phyloP scores from a whole-genome alignment of 2,329 filamentous ascomycete species.

The Niveomyces coronatus region DNA sequence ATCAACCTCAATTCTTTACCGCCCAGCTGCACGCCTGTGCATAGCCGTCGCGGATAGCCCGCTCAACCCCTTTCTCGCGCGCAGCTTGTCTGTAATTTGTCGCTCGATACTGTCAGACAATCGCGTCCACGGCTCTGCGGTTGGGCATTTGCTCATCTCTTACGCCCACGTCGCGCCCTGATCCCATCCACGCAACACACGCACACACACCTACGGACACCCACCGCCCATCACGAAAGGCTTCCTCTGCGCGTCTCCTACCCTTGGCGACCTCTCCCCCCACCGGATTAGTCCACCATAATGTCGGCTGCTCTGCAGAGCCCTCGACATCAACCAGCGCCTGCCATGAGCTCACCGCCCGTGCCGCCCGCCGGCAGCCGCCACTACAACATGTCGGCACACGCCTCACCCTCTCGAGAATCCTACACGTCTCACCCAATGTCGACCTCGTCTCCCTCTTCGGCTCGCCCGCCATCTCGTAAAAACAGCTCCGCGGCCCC shows the following conservation, averaged over 20 bases:
- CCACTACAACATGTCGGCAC: constrained; percentile 43
- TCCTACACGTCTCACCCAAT: constrained; percentile 39
- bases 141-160: background rate
- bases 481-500: constrained; percentile 41
- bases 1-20: constrained; percentile 10
- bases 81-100: background rate
- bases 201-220: too few species aligned
- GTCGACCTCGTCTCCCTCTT: constrained; percentile 14
- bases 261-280: background rate
- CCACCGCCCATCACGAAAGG: background rate
- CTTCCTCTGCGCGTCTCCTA: constrained; percentile 2
- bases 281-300: constrained; percentile 27
- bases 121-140: background rate
- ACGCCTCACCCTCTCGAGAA: constrained; percentile 43
- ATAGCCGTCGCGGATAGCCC: constrained; percentile 4
- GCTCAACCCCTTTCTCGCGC: constrained; percentile 1
- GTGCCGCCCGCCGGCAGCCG: constrained; percentile 38
- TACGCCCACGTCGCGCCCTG: background rate
- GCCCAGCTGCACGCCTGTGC: constrained; percentile 8
- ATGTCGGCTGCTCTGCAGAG: constrained; percentile 55
- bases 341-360: constrained; percentile 37
- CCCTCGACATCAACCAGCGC: constrained; percentile 43
- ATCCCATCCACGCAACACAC: background rate
- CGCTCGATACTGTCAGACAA: background rate
- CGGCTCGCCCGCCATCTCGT: constrained; percentile 42